Evolutionary conservation across 2,329 filamentous ascomycete genomes (phyloP), one percentile per base, ranked within the genome.

Genomic region (Aspergillus cejpii): DNA sequence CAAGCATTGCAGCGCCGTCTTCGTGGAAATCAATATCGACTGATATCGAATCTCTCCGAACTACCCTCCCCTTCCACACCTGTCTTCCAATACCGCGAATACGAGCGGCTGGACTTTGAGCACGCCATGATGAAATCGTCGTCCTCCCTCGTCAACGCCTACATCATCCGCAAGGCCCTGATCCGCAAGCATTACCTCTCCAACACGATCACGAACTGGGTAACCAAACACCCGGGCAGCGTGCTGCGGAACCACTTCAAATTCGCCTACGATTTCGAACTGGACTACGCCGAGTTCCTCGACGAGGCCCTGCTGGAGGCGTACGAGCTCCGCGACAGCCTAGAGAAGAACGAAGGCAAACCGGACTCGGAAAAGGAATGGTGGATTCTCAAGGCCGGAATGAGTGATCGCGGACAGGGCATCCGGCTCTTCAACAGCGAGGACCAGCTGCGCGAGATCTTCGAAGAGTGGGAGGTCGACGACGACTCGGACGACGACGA

Each of bases 311-410:
- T 98, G 6, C 75, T 94, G 1, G 92, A 98, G 65, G 85, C 86
- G 0, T 97, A 85, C 64, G 92, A 97, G 59, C 69, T 98, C 41
- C 77, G 83, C 15, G 87, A 87, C 45, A 90, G 85, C 55, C 76
- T 94, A 65, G 78, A 79, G 24, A 74, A 74, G 37, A 95, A 95
- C 56, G 79, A 78, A 39, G 63, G 67, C 20, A 74, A 74, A 28
- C 91, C 92, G 50, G 78, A 77, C 14, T 54, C 66, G 7, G 70
- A 77, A 33, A 76, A 77, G 47, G 81, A 94, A 63, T 98, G 91
- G 91, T 98, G 92, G 92, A 97, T 98, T 54, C 67, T 98, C 48
- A 98, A 98, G 69, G 91, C 92, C 0, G 85, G 91, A 6, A 97
- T 98, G 92, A 95, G 88, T 65, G 92, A 98, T 63, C 79, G 91